Percentiles rank a stretch among this genome's conserved stretches.
Evolutionary conservation across 148 eudicot species (phyloP).

Genomic region (Dysphania ambrosioides): DNA sequence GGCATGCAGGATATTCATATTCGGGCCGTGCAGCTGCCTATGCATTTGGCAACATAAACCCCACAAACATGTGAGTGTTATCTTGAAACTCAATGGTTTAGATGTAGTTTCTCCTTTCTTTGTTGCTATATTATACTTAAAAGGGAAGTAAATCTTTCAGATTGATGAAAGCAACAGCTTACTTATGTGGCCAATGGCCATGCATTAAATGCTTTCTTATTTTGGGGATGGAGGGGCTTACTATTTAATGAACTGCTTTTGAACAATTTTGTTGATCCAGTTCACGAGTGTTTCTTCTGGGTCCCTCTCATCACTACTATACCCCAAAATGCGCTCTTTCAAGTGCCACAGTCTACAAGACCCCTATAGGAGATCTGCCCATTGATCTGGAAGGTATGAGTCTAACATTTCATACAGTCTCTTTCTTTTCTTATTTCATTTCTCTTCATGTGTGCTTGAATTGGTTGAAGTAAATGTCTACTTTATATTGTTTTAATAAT

Average conservation of each 20-base stretch:
- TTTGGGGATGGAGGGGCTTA: too few species aligned
- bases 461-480: background rate
- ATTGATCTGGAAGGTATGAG: constrained; percentile 82
- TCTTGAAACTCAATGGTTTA: background rate
- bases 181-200: too few species aligned
- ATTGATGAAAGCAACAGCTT: too few species aligned
- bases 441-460: constrained; percentile 5
- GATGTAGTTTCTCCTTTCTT: background rate
- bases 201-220: too few species aligned
- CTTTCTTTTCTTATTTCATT: too few species aligned
- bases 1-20: constrained; percentile 99
- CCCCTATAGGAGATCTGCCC: constrained; percentile 88
- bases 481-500: background rate
- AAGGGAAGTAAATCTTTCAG: too few species aligned
- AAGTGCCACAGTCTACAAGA: constrained; percentile 77
- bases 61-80: constrained; percentile 65
- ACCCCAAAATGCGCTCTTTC: constrained; percentile 92
- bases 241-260: constrained; percentile 4
- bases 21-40: constrained; percentile 99
- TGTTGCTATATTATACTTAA: too few species aligned
- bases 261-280: constrained; percentile 34
- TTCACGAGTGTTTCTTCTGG: constrained; percentile 79
- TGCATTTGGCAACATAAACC: constrained; percentile 94
- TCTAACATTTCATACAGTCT: background rate
- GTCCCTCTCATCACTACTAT: constrained; percentile 98